Conservation (phyloP, 805 yeast species). For the Candida krabiensis region DNA sequence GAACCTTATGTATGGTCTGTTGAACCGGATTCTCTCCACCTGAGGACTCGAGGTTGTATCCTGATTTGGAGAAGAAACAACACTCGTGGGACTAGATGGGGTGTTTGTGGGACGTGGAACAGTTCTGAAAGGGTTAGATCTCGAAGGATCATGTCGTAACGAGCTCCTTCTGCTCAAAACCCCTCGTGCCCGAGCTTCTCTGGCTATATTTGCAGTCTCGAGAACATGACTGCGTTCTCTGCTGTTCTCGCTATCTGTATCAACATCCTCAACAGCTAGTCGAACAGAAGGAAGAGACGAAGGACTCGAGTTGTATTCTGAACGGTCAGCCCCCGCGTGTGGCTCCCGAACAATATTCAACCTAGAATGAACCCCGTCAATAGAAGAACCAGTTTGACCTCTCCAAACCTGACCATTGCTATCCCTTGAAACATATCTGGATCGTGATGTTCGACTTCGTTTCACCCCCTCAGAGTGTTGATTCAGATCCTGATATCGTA, state of each 20-base stretch:
- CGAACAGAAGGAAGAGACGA: no score
- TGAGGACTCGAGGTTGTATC: not conserved
- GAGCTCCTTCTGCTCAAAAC: slow-evolving; percentile 9
- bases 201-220: not conserved
- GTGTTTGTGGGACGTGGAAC: no score
- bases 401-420: not conserved
- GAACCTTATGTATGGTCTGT: slow-evolving; percentile 15
- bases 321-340: no score
- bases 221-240: not conserved
- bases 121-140: no score
- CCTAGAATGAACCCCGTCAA: not conserved
- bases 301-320: no score
- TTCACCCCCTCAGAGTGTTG: not conserved
- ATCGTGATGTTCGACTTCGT: not conserved
- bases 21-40: slow-evolving; percentile 7
- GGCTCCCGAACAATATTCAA: not conserved
- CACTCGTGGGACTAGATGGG: no score
- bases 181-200: slow-evolving; percentile 6
- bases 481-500: not conserved
- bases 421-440: not conserved
- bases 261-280: no score
- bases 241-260: slow-evolving; percentile 3
- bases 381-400: not conserved
- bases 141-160: slow-evolving; percentile 2
- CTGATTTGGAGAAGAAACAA: no score